Conservation (phyloP, 306 rosid species). For the Glycine tomentella region DNA sequence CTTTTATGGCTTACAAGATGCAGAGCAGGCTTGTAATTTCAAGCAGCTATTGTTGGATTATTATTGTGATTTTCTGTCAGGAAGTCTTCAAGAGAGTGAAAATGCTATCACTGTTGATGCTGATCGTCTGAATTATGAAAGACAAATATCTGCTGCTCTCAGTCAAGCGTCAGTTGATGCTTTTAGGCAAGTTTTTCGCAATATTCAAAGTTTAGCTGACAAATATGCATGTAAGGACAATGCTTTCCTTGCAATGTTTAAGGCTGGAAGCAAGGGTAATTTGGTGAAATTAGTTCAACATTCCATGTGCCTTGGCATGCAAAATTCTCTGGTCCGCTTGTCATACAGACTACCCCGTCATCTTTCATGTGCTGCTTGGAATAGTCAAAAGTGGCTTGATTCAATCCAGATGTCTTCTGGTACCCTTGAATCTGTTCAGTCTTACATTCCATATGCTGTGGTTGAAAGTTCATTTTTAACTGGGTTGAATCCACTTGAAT, state of each 20-base stretch:
- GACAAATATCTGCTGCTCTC: constrained; percentile 74
- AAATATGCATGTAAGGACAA: constrained; percentile 71
- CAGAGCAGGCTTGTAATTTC: constrained; percentile 67
- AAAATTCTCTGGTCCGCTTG: constrained; percentile 81
- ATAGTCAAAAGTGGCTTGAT: constrained; percentile 60
- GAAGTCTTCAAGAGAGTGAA: constrained; percentile 54
- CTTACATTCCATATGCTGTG: constrained; percentile 86
- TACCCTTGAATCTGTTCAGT: constrained; percentile 50
- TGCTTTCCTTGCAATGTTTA: constrained; percentile 75
- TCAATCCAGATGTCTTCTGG: constrained; percentile 51
- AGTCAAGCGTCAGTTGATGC: constrained; percentile 92
- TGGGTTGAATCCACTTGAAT: constrained; percentile 91
- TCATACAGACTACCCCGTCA: constrained; percentile 75
- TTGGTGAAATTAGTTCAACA: constrained; percentile 84
- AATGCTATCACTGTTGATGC: constrained; percentile 50
- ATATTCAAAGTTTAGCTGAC: constrained; percentile 72
- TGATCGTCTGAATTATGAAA: constrained; percentile 64
- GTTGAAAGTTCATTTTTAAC: constrained; percentile 81
- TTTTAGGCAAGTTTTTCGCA: constrained; percentile 76
- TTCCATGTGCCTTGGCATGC: constrained; percentile 94
- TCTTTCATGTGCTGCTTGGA: constrained; percentile 90
- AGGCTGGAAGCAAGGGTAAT: constrained; percentile 99
- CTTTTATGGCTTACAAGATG: constrained; percentile 74
- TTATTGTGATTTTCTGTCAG: constrained; percentile 58
- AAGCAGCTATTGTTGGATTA: constrained; percentile 73